Evolutionary conservation across 2,329 filamentous ascomycete species (phyloP).

Genomic region (Neurospora sp.): DNA sequence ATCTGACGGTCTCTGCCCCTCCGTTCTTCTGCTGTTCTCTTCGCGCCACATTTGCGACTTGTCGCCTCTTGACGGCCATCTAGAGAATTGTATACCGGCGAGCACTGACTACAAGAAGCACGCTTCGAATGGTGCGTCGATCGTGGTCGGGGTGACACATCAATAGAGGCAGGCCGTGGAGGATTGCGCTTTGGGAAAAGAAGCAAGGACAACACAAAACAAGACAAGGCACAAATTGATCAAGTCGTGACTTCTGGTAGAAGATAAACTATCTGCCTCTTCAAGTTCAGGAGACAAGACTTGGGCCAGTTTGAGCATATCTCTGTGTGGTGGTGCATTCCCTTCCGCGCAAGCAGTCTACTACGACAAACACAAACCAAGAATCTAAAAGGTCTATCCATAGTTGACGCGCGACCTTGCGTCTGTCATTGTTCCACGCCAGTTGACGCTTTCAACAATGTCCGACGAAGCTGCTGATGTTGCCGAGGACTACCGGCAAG

Average conservation of each 20-base stretch:
- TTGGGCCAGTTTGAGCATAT: not conserved
- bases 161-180: constrained; percentile 1
- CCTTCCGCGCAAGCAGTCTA: constrained; percentile 1
- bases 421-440: not conserved
- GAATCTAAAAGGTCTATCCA: not conserved
- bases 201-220: not conserved
- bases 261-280: constrained; percentile 1
- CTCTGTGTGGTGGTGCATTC: not conserved
- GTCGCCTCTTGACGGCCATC: not conserved
- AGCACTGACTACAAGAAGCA: constrained; percentile 1
- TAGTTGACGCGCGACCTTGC: not conserved
- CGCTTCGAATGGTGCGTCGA: constrained; percentile 9
- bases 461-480: constrained; percentile 65
- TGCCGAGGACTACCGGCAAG: constrained; percentile 88
- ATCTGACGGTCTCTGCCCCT: not conserved
- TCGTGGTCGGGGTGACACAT: constrained; percentile 6
- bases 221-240: not conserved
- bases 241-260: not conserved
- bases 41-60: not conserved
- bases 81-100: not conserved
- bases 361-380: constrained; percentile 1
- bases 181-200: constrained; percentile 1
- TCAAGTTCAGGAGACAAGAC: not conserved
- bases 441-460: constrained; percentile 26
- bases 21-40: not conserved